These are phyloP conservation scores for Acidiella bohemica DNA, from an alignment of 495 filamentous ascomycete species.

Conservation along the genomic window DNA sequence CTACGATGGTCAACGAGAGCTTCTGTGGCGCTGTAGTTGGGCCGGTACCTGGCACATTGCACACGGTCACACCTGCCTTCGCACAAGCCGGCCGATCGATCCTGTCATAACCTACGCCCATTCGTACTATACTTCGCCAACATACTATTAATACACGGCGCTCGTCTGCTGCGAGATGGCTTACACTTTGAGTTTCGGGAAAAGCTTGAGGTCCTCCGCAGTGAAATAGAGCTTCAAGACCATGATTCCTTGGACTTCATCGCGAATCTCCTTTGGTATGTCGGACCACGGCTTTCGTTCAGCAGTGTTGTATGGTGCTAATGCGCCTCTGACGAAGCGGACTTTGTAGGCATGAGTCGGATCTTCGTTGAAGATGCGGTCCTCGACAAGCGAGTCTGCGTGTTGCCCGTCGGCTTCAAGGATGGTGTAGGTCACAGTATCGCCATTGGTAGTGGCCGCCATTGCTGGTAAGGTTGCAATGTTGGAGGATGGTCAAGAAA, in stretches of 20 bases:
- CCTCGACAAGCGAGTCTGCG: constrained; percentile 9
- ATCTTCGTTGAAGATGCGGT: constrained; percentile 8
- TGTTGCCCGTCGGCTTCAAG: constrained; percentile 17
- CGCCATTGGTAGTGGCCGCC: no score
- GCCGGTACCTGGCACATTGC: constrained; percentile 9
- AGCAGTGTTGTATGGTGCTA: constrained; percentile 2
- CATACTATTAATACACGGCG: background rate
- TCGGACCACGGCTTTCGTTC: constrained; percentile 9
- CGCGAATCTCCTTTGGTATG: constrained; percentile 11
- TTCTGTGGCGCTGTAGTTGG: no score
- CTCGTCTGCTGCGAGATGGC: background rate
- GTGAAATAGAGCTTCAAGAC: constrained; percentile 14
- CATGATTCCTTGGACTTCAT: constrained; percentile 14
- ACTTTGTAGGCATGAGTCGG: constrained; percentile 13
- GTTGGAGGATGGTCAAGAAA: no score
- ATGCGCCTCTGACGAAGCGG: constrained; percentile 6
- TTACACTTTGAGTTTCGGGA: constrained; percentile 18
- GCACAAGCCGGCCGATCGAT: constrained; percentile 15
- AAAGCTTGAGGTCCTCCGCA: constrained; percentile 9
- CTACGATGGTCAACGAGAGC: no score
- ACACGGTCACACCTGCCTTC: constrained; percentile 8
- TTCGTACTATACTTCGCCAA: constrained; percentile 11
- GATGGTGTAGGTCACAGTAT: constrained; percentile 15
- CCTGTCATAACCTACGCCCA: constrained; percentile 19
- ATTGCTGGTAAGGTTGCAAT: no score